Evolutionary conservation across 2,329 filamentous ascomycete species (phyloP).

Genomic region (Coniochaeta ligniaria): DNA sequence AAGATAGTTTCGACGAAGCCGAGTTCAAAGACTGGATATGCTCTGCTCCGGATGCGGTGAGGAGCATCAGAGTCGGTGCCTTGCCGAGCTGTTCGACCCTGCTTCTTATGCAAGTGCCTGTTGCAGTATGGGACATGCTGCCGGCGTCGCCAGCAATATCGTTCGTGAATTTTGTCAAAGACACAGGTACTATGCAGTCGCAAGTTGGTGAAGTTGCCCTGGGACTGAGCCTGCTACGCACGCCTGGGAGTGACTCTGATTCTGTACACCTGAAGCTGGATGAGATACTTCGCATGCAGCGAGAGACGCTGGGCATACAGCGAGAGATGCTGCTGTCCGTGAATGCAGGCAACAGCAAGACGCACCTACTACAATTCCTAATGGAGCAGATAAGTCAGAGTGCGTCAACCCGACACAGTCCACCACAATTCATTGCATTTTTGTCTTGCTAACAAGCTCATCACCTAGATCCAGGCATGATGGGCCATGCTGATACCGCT

Average conservation of each 20-base stretch:
- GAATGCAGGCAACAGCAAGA: slow-evolving; percentile 4
- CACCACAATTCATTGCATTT: too few species aligned
- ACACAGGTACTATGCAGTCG: too few species aligned
- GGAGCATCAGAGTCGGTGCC: slow-evolving; percentile 5
- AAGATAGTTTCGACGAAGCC: slow-evolving; percentile 4
- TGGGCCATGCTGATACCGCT: too few species aligned
- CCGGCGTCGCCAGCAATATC: slow-evolving; percentile 17
- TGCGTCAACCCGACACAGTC: too few species aligned
- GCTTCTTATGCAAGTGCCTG: slow-evolving; percentile 6
- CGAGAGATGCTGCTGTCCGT: background rate
- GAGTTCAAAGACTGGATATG: slow-evolving; percentile 9
- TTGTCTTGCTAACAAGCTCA: too few species aligned
- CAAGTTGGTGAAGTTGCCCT: too few species aligned
- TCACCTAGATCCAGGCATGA: too few species aligned
- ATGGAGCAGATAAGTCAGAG: slow-evolving; percentile 6
- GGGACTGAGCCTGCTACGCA: too few species aligned
- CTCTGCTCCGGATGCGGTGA: background rate
- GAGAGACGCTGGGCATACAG: too few species aligned
- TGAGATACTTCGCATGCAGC: background rate
- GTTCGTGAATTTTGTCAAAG: slow-evolving; percentile 24
- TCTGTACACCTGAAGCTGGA: background rate
- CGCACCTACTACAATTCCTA: slow-evolving; percentile 6
- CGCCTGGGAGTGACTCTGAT: too few species aligned
- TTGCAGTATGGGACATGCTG: slow-evolving; percentile 11
- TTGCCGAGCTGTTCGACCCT: slow-evolving; percentile 7